A percentile compares a stretch with the other conserved stretches of the same genome.
Evolutionary conservation across 2,329 filamentous ascomycete species (phyloP).

Genomic region (Fusarium protoensiforme): DNA sequence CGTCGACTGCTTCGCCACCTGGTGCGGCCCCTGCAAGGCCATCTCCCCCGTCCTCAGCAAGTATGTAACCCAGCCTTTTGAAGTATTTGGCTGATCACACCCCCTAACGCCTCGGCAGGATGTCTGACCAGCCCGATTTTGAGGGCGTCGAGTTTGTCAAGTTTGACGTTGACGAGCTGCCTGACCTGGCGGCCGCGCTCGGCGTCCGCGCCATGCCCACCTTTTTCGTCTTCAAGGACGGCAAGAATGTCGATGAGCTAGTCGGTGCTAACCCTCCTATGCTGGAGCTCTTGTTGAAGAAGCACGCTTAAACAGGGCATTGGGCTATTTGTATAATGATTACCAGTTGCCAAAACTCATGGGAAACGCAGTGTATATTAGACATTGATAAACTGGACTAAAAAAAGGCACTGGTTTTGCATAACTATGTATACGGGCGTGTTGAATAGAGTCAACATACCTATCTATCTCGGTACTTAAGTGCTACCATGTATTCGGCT

Average conservation of each 20-base stretch:
- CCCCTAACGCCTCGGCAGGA: conserved; percentile 14
- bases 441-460: not conserved
- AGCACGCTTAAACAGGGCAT: conserved; percentile 2
- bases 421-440: not conserved
- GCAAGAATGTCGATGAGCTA: conserved; percentile 76
- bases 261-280: conserved; percentile 80
- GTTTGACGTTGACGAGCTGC: conserved; percentile 87
- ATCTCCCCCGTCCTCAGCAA: conserved; percentile 77
- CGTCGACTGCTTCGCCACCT: conserved; percentile 71
- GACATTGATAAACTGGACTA: not conserved
- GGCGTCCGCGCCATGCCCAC: conserved; percentile 93
- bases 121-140: conserved; percentile 55
- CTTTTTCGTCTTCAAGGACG: conserved; percentile 86
- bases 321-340: not conserved
- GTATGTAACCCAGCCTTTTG: conserved; percentile 27
- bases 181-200: conserved; percentile 80
- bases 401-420: not conserved
- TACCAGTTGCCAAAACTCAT: not conserved
- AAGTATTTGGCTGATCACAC: not conserved
- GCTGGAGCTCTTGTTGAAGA: conserved; percentile 29
- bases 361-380: conserved; percentile 14
- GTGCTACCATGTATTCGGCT: not conserved
- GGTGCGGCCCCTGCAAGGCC: conserved; percentile 96
- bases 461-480: not conserved
- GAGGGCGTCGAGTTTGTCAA: conserved; percentile 82